Base-by-base conservation (phyloP, 345 rosid genomes). In the Aurinia saxatilis region DNA sequence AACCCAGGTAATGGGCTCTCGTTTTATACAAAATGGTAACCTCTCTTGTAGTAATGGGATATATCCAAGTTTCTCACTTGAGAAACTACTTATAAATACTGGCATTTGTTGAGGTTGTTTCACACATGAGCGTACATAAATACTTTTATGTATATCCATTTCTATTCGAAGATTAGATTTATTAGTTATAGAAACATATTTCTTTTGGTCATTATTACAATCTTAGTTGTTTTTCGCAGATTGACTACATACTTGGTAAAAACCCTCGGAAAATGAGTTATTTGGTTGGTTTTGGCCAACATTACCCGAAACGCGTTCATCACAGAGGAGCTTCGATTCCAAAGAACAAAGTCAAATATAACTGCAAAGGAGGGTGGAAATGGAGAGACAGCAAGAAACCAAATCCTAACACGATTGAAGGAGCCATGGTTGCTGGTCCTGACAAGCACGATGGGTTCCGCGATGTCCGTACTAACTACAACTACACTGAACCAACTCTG, bases 361-460 rank as follows among this genome's bases (percentile, higher is more conserved):
- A 73, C 74, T 90, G 97, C 76, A 86, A 84, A 76, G 99, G 97
- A 17, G 99, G 99, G 57, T 87, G 96, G 95, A 87, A 87, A 73
- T 93, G 88, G 96, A 84, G 95, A 77, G 97, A 93, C 80, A 73
- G 74, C 37, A 59, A 73, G 40, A 90, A 83, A 65, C 88, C 97
- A 42, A 84, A 90, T 79, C 97, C 97, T 1, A 90, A 93, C 67
- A 83, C 79, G 0, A 12, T 90, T 8, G 82, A 83, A 23, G 99
- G 99, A 69, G 99, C 99, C 50, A 88, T 93, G 99, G 97, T 93
- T 76, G 99, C 97, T 35, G 97, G 99, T 35, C 99, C 99, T 16
- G 99, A 90, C 73, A 82, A 72, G 76, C 90, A 50, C 1, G 99
- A 90, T 4, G 95, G 91, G 23, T 90, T 87, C 77, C 92, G 50